Conservation (phyloP, 495 filamentous ascomycete species). For the Sphaerosporella brunnea region DNA sequence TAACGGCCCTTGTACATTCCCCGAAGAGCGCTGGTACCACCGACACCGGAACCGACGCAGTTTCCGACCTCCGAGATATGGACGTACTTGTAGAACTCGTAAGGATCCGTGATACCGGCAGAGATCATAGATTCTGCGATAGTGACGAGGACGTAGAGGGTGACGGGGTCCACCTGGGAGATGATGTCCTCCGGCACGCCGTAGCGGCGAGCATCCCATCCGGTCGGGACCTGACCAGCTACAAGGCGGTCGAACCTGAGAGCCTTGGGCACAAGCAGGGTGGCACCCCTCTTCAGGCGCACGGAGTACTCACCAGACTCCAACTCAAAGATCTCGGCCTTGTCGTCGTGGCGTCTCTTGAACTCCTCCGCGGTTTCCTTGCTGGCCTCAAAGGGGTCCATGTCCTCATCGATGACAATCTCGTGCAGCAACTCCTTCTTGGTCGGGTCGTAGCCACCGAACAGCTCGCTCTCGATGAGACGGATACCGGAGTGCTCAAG, state of each 20-base stretch:
- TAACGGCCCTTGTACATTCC: constrained; percentile 98
- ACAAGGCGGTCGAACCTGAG: constrained; percentile 92
- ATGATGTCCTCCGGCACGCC: constrained; percentile 97
- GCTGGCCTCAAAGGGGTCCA: constrained; percentile 91
- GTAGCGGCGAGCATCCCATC: constrained; percentile 89
- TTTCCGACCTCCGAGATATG: constrained; percentile 97
- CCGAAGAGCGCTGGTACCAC: constrained; percentile 75
- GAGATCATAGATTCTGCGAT: constrained; percentile 79
- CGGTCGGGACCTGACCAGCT: constrained; percentile 88
- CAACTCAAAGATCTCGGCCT: constrained; percentile 92
- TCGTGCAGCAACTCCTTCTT: constrained; percentile 98
- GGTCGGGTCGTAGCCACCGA: constrained; percentile 92
- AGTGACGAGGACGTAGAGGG: constrained; percentile 82
- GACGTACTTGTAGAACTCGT: constrained; percentile 99
- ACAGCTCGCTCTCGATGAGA: constrained; percentile 91
- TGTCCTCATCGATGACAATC: constrained; percentile 86
- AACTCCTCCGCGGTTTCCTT: constrained; percentile 97
- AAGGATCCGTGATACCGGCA: constrained; percentile 95
- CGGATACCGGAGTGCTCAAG: constrained; percentile 95
- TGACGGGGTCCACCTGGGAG: constrained; percentile 89
- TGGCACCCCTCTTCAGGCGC: constrained; percentile 82
- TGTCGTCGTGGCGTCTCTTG: constrained; percentile 88
- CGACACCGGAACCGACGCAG: constrained; percentile 93
- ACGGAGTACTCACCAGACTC: constrained; percentile 91
- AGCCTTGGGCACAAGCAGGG: constrained; percentile 87